These are phyloP conservation scores for Diaporthe helianthi DNA, from an alignment of 2,329 filamentous ascomycete species.

Conservation along the genomic window DNA sequence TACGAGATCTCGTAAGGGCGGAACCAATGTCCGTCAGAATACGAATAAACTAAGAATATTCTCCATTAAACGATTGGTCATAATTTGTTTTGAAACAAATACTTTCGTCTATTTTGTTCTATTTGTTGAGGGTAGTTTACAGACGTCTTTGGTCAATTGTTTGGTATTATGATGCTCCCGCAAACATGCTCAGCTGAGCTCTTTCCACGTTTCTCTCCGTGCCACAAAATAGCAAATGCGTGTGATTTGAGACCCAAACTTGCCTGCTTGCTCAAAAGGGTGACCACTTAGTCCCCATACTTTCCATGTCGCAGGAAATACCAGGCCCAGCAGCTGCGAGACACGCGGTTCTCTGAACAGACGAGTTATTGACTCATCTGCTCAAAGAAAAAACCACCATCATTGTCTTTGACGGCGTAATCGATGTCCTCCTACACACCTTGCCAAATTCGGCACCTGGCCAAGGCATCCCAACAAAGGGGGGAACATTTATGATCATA, in stretches of 20 bases:
- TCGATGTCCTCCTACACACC: background rate
- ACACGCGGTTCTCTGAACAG: too few species aligned
- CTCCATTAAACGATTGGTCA: too few species aligned
- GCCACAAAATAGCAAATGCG: background rate
- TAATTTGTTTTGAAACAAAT: too few species aligned
- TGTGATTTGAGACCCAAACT: background rate
- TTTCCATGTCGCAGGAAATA: background rate
- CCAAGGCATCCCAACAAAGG: background rate
- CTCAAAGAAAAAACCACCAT: background rate
- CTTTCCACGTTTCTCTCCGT: background rate
- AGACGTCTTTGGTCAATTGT: too few species aligned
- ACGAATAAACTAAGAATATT: too few species aligned
- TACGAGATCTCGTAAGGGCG: too few species aligned
- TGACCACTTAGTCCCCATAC: too few species aligned
- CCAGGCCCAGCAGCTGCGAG: background rate
- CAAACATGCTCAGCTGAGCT: background rate
- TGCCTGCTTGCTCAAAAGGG: background rate
- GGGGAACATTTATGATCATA: background rate
- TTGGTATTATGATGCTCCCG: fast-evolving
- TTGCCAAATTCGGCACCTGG: constrained; percentile 21
- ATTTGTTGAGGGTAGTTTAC: too few species aligned
- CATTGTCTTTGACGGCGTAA: constrained; percentile 4
- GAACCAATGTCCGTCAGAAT: too few species aligned
- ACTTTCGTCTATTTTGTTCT: too few species aligned
- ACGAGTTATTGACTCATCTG: background rate